phyloP scores from a whole-genome alignment of 2,329 filamentous ascomycete genomes.

The Ceratocystis destructans region DNA sequence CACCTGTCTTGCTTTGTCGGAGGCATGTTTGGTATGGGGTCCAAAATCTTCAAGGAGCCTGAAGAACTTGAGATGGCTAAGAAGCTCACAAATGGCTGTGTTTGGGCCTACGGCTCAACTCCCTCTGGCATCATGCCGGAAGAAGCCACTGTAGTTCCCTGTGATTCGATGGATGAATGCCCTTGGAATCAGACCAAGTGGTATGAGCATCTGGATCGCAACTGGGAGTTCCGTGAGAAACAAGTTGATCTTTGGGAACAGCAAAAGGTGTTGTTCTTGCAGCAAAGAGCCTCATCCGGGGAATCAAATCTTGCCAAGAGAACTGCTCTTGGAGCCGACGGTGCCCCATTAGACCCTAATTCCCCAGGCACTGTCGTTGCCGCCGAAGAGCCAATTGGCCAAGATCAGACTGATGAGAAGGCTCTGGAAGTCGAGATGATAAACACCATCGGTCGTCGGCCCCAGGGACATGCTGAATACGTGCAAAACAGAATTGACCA shows the following conservation, averaged over 20 bases:
- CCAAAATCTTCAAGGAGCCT: conserved; percentile 45
- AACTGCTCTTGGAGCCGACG: neutral
- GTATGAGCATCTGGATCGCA: conserved; percentile 36
- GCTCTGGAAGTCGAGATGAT: conserved; percentile 7
- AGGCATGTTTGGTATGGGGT: conserved; percentile 54
- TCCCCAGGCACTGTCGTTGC: neutral
- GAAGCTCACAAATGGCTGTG: conserved; percentile 53
- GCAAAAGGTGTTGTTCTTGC: conserved; percentile 19
- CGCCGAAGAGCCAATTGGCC: neutral
- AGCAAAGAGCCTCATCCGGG: conserved; percentile 11
- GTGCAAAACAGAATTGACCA: conserved; percentile 33
- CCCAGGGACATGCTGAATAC: conserved; percentile 41
- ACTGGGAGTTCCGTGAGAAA: conserved; percentile 30
- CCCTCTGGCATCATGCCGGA: conserved; percentile 54
- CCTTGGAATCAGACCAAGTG: conserved; percentile 39
- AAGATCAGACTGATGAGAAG: neutral
- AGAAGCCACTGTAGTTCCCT: conserved; percentile 32
- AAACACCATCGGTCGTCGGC: conserved; percentile 24
- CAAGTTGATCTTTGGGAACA: conserved; percentile 29
- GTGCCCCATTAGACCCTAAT: neutral
- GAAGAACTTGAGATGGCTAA: conserved; percentile 49
- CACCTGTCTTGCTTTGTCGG: conserved; percentile 57
- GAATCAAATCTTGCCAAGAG: neutral
- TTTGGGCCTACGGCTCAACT: conserved; percentile 53
- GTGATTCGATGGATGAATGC: conserved; percentile 34